These are phyloP conservation scores for Parsonsia alboflavescens DNA, from an alignment of 257 asterid species.

Conservation along the genomic window DNA sequence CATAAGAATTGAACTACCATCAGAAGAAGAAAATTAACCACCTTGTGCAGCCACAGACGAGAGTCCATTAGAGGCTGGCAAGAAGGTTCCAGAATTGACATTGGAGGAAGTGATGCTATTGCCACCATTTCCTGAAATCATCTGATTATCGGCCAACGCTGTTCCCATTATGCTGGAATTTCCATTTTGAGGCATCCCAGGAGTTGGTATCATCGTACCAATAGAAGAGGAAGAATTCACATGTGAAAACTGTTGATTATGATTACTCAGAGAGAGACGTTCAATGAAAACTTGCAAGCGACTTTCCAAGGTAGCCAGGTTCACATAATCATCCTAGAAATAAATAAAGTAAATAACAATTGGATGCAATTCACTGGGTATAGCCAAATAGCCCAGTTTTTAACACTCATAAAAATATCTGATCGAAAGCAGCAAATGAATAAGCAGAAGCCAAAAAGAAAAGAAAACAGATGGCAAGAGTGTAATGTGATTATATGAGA, in stretches of 20 bases:
- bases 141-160: constrained; percentile 53
- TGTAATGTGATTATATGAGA: neutral
- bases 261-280: constrained; percentile 50
- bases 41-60: constrained; percentile 45
- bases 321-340: constrained; percentile 79
- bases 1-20: constrained; percentile 30
- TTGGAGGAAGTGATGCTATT: constrained; percentile 51
- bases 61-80: constrained; percentile 50
- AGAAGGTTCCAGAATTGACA: constrained; percentile 52
- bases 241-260: constrained; percentile 58
- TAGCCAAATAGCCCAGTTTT: neutral
- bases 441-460: neutral
- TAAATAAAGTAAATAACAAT: constrained; percentile 8
- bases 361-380: neutral
- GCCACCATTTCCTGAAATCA: constrained; percentile 40
- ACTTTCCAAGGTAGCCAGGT: constrained; percentile 61
- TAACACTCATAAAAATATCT: neutral
- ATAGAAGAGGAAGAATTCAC: constrained; percentile 56
- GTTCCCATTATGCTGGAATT: constrained; percentile 47
- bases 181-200: constrained; percentile 76
- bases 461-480: neutral
- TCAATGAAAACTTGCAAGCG: constrained; percentile 60
- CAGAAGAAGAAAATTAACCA: constrained; percentile 48
- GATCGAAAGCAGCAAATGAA: neutral
- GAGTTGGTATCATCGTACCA: constrained; percentile 97